phyloP scores from a whole-genome alignment of 1,284 basidiomycete species.

The Heimioporus punctisporus region DNA sequence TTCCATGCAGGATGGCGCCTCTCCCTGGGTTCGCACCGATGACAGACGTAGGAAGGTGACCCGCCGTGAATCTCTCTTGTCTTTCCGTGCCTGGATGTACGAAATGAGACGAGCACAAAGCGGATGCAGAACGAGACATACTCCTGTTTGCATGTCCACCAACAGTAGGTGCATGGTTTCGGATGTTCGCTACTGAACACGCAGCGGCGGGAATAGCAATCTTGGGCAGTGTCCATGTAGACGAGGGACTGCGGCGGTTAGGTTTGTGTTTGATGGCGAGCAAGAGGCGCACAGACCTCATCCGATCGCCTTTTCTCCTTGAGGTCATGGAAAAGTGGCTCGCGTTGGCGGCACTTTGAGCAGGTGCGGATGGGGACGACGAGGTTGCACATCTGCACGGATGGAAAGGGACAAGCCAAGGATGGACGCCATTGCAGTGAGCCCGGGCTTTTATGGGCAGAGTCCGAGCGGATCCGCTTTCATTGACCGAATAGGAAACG shows the following conservation, averaged over 20 bases:
- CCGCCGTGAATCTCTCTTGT: conserved; percentile 28
- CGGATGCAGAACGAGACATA: conserved; percentile 7
- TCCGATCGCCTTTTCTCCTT: conserved; percentile 18
- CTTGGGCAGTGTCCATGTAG: conserved; percentile 32
- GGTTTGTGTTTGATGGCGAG: not conserved
- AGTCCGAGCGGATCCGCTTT: too few relatives aligned
- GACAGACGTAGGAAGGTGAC: conserved; percentile 30
- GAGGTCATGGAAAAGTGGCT: conserved; percentile 26
- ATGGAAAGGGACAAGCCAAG: too few relatives aligned
- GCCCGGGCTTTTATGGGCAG: too few relatives aligned
- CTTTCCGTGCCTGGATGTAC: conserved; percentile 22
- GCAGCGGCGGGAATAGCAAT: conserved; percentile 32
- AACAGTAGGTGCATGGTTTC: conserved; percentile 19
- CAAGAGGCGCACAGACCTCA: conserved; percentile 13
- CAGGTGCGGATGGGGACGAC: conserved; percentile 29
- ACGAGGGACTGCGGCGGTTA: conserved; percentile 7
- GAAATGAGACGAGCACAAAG: not conserved
- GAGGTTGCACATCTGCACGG: conserved; percentile 33
- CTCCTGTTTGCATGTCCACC: conserved; percentile 30
- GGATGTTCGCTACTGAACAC: conserved; percentile 30
- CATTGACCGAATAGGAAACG: too few relatives aligned
- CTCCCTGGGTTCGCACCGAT: conserved; percentile 21
- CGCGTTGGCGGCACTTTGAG: conserved; percentile 24
- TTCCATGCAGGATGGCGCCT: conserved; percentile 23
- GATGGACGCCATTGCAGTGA: too few relatives aligned